phyloP scores from a whole-genome alignment of 2,329 filamentous ascomycete species.

The Fusarium coicis region DNA sequence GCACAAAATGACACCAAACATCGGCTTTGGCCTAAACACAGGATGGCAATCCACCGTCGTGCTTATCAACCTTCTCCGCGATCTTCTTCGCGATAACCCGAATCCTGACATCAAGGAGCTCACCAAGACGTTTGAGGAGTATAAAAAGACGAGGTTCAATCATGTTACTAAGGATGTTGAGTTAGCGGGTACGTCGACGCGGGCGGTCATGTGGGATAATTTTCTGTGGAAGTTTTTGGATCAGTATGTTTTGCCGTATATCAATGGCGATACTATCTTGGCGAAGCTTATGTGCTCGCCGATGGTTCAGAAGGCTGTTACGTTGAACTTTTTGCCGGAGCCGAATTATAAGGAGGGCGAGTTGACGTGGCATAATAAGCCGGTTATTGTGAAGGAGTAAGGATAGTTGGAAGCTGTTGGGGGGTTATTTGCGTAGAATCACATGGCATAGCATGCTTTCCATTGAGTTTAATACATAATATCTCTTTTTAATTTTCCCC shows the following conservation, averaged over 20 bases:
- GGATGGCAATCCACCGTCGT: conserved; percentile 31
- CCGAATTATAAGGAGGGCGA: conserved; percentile 13
- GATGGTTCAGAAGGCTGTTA: conserved; percentile 18
- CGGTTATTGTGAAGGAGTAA: background rate
- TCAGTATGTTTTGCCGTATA: conserved; percentile 22
- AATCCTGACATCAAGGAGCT: conserved; percentile 1
- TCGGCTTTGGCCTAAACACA: conserved; percentile 32
- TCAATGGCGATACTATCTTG: conserved; percentile 27
- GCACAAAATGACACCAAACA: conserved; percentile 36
- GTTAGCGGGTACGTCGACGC: conserved; percentile 14
- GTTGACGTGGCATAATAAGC: conserved; percentile 27
- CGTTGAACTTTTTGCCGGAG: conserved; percentile 27
- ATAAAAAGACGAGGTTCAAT: background rate
- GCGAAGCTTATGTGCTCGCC: conserved; percentile 29
- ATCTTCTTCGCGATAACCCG: background rate
- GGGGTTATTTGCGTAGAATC: background rate
- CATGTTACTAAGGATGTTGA: conserved; percentile 16
- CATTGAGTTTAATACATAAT: background rate
- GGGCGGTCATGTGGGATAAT: conserved; percentile 30
- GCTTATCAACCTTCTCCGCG: conserved; percentile 15
- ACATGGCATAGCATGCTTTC: background rate
- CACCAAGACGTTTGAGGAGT: conserved; percentile 6
- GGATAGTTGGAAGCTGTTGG: fast-evolving
- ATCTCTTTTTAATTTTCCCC: fast-evolving
- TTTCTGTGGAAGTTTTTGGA: conserved; percentile 18